Conservation (phyloP, 768 basidiomycete species). For the Termitomyces sp. region DNA sequence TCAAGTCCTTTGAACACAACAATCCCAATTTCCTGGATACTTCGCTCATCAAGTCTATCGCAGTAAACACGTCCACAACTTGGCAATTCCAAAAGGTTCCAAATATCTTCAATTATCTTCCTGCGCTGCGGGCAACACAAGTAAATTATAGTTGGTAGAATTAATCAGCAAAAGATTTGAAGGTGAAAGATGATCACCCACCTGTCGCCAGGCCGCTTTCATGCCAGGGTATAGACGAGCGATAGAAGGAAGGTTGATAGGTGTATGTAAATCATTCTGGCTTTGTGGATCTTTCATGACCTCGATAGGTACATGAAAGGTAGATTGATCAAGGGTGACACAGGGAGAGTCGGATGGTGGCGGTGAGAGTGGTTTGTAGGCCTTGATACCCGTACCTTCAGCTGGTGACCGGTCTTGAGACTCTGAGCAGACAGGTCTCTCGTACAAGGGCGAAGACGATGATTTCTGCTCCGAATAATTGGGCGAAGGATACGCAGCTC, state of each 20-base stretch:
- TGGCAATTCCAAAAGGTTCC: constrained; percentile 12
- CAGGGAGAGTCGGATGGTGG: constrained; percentile 6
- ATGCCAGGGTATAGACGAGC: constrained; percentile 5
- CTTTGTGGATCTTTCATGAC: background rate
- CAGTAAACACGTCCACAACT: constrained; percentile 17
- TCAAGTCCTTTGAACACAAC: background rate
- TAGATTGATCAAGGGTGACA: background rate
- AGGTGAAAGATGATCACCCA: background rate
- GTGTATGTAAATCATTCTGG: background rate
- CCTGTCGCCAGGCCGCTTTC: constrained; percentile 9
- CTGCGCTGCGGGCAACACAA: constrained; percentile 11
- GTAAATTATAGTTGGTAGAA: background rate
- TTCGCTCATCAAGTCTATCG: background rate
- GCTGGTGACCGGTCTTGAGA: background rate
- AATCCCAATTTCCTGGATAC: background rate
- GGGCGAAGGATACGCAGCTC: constrained; percentile 14
- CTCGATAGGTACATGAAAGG: background rate
- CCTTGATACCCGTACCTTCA: background rate
- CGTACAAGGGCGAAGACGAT: background rate
- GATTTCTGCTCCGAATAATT: background rate
- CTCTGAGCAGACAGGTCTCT: background rate
- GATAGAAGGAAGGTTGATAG: background rate
- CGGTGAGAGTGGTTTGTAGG: constrained; percentile 7
- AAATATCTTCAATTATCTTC: constrained; percentile 7
- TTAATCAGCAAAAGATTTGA: background rate